A percentile compares a stretch with the other conserved stretches of the same genome.
Evolutionary conservation across 2,329 filamentous ascomycete species (phyloP).

Genomic region (Aaosphaeria arxii): DNA sequence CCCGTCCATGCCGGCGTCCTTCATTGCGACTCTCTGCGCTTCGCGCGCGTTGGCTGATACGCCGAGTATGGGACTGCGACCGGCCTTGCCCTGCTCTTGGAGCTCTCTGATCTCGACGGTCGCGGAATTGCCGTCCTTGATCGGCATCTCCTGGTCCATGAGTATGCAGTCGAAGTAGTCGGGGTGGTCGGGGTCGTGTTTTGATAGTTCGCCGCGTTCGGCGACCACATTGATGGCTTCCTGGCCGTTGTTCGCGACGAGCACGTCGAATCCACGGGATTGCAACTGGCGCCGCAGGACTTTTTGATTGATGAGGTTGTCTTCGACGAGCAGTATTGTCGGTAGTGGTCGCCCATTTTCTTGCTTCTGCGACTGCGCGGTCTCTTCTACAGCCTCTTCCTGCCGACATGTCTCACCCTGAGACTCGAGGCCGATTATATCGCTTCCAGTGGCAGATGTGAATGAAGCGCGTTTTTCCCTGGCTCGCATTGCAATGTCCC

Average conservation of each 20-base stretch:
- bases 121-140: constrained; percentile 42
- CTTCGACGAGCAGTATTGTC: constrained; percentile 45
- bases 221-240: constrained; percentile 43
- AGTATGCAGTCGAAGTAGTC: constrained; percentile 42
- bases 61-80: constrained; percentile 35
- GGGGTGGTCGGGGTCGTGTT: constrained; percentile 10
- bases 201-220: constrained; percentile 17
- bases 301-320: constrained; percentile 50
- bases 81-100: constrained; percentile 30
- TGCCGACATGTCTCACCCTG: constrained; percentile 27
- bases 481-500: no score
- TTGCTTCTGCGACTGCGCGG: constrained; percentile 17
- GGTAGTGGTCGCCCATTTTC: constrained; percentile 10
- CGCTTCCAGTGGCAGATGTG: background rate
- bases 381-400: constrained; percentile 10
- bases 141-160: constrained; percentile 46
- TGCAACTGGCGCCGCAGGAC: constrained; percentile 49
- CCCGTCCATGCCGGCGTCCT: constrained; percentile 37
- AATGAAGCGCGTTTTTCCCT: background rate
- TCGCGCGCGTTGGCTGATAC: constrained; percentile 39
- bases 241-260: constrained; percentile 43
- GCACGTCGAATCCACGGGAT: constrained; percentile 41
- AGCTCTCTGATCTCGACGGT: constrained; percentile 38
- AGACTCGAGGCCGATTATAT: no score
- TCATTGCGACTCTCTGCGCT: constrained; percentile 30